Conservation (phyloP, 371 early-diverging fungal species). For the Mucor saturninus region DNA sequence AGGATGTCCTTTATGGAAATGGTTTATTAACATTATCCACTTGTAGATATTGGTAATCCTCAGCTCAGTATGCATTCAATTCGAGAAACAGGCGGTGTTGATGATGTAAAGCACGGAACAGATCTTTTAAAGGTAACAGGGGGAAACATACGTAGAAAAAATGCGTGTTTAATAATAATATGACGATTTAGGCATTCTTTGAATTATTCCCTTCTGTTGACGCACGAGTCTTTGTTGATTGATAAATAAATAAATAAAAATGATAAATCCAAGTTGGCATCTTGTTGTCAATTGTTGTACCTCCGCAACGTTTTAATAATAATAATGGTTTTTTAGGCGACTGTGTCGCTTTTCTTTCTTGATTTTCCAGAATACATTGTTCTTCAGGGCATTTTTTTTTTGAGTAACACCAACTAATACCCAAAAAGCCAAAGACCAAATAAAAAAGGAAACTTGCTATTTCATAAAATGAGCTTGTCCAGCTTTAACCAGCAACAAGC, state of each 20-base stretch:
- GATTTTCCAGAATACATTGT: not conserved
- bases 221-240: constrained; percentile 25
- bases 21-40: not conserved
- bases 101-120: constrained; percentile 85
- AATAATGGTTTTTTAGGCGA: not conserved
- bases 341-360: constrained; percentile 1
- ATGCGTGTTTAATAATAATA: no score
- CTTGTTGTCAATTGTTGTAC: constrained; percentile 13
- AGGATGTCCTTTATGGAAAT: not conserved
- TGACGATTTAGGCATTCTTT: constrained; percentile 21
- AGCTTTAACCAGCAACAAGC: not conserved
- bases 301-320: constrained; percentile 11
- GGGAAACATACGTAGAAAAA: not conserved
- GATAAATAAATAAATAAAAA: constrained; percentile 1
- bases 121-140: constrained; percentile 67
- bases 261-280: constrained; percentile 2
- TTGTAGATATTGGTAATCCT: constrained; percentile 88
- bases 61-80: constrained; percentile 95
- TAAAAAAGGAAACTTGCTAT: not conserved
- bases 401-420: not conserved
- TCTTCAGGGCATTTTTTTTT: not conserved
- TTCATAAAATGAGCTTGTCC: no score
- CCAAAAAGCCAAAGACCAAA: not conserved
- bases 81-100: constrained; percentile 87
- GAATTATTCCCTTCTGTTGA: constrained; percentile 30